A percentile compares a stretch with the other conserved stretches of the same genome.
These are phyloP conservation scores for Moesziomyces sp. DNA, from an alignment of 1,284 basidiomycete species.

Conservation along the genomic window DNA sequence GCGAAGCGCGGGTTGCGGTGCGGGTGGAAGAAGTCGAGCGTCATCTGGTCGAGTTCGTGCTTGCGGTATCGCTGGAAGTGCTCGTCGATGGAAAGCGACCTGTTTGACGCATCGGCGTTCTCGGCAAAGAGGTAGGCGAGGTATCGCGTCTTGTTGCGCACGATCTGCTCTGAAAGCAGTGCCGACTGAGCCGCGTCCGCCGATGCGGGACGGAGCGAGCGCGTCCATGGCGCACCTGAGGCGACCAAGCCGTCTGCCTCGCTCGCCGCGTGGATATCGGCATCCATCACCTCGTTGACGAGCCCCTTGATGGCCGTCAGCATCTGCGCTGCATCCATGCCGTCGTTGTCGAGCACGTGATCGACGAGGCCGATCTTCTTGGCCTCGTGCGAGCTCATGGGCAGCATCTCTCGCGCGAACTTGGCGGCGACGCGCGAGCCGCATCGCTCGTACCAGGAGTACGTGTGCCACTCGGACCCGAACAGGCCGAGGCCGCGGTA, in stretches of 20 bases:
- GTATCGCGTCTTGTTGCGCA: slow-evolving; percentile 64
- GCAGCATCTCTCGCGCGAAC: slow-evolving; percentile 69
- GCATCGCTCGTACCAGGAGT: slow-evolving; percentile 69
- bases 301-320: slow-evolving; percentile 25
- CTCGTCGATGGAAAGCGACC: slow-evolving; percentile 11
- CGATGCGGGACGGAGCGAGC: slow-evolving; percentile 37
- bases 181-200: slow-evolving; percentile 9
- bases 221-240: slow-evolving; percentile 50
- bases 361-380: slow-evolving; percentile 46
- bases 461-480: slow-evolving; percentile 70
- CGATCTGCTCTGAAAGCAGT: slow-evolving; percentile 54
- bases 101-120: not conserved
- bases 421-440: slow-evolving; percentile 65
- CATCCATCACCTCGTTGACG: slow-evolving; percentile 49
- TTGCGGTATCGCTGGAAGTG: slow-evolving; percentile 66
- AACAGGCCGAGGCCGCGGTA: slow-evolving; percentile 70
- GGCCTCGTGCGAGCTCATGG: slow-evolving; percentile 65
- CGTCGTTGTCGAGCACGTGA: slow-evolving; percentile 32
- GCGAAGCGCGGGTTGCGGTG: slow-evolving; percentile 68
- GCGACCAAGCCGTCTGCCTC: slow-evolving; percentile 2
- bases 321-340: slow-evolving; percentile 10
- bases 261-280: slow-evolving; percentile 1
- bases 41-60: slow-evolving; percentile 70
- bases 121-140: slow-evolving; percentile 57
- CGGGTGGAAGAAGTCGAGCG: slow-evolving; percentile 70